Evolutionary conservation across 179 eudicot species (phyloP).

Genomic region (Beta corolliflora): DNA sequence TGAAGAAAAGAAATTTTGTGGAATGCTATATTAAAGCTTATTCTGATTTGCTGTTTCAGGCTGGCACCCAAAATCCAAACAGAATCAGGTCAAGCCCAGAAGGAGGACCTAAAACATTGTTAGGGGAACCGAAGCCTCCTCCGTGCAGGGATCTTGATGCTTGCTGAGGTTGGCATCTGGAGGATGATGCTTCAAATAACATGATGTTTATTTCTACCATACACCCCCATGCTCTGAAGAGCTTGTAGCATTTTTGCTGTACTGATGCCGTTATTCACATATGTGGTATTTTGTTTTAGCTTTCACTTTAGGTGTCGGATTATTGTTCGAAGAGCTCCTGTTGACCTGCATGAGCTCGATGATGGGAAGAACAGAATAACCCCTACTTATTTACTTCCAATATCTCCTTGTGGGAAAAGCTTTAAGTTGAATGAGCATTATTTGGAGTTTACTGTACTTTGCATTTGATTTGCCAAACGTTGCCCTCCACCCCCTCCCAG

Average conservation of each 20-base stretch:
- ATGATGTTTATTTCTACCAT: slow-evolving; percentile 25
- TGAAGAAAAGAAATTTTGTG: neutral
- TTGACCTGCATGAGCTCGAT: neutral
- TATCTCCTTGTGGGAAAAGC: slow-evolving; percentile 13
- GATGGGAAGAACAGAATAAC: slow-evolving; percentile 15
- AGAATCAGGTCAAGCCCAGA: slow-evolving; percentile 77
- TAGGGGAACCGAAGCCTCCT: slow-evolving; percentile 90
- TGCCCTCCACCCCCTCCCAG: too few species aligned
- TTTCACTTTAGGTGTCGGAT: slow-evolving; percentile 9
- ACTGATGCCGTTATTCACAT: slow-evolving; percentile 6
- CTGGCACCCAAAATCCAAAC: slow-evolving; percentile 81
- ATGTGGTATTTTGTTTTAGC: neutral
- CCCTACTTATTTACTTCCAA: neutral
- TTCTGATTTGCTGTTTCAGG: slow-evolving; percentile 43
- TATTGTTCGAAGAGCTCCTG: slow-evolving; percentile 11
- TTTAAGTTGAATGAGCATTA: neutral
- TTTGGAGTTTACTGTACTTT: slow-evolving; percentile 11
- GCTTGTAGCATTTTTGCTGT: slow-evolving; percentile 32
- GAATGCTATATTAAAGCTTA: slow-evolving; percentile 13
- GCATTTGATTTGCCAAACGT: too few species aligned
- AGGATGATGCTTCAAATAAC: slow-evolving; percentile 26
- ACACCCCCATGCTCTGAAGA: slow-evolving; percentile 23
- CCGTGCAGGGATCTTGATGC: slow-evolving; percentile 96
- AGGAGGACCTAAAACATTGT: slow-evolving; percentile 88
- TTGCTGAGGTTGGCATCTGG: slow-evolving; percentile 42